phyloP scores from a whole-genome alignment of 2,329 filamentous ascomycete species.

The Aspergillus tubingensis region DNA sequence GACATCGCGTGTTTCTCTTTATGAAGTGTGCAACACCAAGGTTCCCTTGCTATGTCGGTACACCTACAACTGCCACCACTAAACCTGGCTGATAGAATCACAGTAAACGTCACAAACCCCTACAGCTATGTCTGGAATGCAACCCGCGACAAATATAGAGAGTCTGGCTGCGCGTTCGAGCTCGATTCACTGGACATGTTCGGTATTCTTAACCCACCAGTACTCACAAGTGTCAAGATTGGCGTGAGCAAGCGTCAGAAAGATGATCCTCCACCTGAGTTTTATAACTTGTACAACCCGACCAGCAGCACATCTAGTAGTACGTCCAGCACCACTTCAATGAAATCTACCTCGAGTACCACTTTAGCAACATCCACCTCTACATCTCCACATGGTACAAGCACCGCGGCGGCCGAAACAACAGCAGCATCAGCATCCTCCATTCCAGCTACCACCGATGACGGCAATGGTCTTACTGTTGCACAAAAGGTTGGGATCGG shows the following conservation, averaged over 20 bases:
- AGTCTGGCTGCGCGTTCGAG: conserved; percentile 7
- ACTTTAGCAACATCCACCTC: background rate
- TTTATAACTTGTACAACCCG: conserved; percentile 2
- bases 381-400: background rate
- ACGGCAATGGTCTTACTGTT: background rate
- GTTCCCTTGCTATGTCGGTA: background rate
- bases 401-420: background rate
- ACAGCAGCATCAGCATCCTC: background rate
- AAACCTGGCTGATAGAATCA: background rate
- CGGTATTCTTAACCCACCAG: background rate
- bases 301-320: no score
- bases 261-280: conserved; percentile 4
- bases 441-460: background rate
- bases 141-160: conserved; percentile 4
- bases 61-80: background rate
- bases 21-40: background rate
- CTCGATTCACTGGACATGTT: background rate
- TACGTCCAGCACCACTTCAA: background rate
- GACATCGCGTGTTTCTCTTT: conserved; percentile 8
- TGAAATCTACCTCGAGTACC: background rate
- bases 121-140: conserved; percentile 11
- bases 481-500: conserved; percentile 9
- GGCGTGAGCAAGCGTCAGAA: conserved; percentile 7
- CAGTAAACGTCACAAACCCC: conserved; percentile 5
- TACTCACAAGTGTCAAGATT: background rate